Evolutionary conservation across 1,284 basidiomycete genomes (phyloP), one percentile per base, ranked within the genome.

Genomic region (Golubevia pallescens): DNA sequence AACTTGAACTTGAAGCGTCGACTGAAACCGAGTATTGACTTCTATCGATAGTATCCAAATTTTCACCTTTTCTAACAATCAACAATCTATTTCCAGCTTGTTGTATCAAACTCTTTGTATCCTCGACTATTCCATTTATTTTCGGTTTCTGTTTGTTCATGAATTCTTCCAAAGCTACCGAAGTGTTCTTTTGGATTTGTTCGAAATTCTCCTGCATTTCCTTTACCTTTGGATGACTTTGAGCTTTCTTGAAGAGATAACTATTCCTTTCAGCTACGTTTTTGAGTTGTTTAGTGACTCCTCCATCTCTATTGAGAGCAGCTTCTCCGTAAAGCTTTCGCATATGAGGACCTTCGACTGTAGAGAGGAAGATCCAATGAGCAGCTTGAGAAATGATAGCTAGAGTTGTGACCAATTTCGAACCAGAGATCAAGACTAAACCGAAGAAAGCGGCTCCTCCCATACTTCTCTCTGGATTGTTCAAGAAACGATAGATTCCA

Each of bases 361-460:
- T 73, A 28, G 70, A 73, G 16, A 87, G 64, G 75, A 87, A 87
- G 67, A 80, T 80, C 86, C 86, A 87, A 67, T 87, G 86, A 10
- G 84, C 74, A 3, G 96, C 86, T 75, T 95, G 92, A 51, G 93
- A 91, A 66, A 95, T 86, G 58, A 96, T 89, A 1, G 95, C 95
- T n/a, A 97, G 88, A 1, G 89, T 86, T 56, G 95, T 90, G 0
- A 96, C 93, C 16, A 94, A 89, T 80, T 93, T 94, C 81, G 91
- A 94, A 8, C 93, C 93, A 68, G 92, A 94, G 80, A 99, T 93
- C 62, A 98, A 88, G 1, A 93, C 92, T 16, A 98, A 88, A 13
- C 96, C 96, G 75, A 98, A 93, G 89, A 97, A 96, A 0, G 94
- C 93, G 0, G 95, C 94, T 1, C 94, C 94, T 24, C 94, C 94